These are phyloP conservation scores for Trichoderma atroviride DNA, from an alignment of 2,329 filamentous ascomycete genomes.

Conservation along the genomic window DNA sequence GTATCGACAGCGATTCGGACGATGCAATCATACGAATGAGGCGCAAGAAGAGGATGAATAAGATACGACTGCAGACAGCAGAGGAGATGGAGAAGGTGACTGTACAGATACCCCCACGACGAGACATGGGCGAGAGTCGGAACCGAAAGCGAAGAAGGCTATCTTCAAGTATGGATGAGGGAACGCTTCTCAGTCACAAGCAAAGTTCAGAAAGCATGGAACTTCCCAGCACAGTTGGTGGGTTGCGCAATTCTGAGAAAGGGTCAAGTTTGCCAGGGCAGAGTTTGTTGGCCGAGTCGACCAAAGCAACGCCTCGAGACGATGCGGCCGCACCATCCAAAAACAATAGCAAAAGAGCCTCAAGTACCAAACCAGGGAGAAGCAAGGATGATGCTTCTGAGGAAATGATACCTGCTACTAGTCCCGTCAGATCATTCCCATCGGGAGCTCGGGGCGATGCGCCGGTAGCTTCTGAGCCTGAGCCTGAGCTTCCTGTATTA, in stretches of 20 bases:
- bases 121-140: conserved; percentile 32
- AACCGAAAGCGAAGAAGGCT: conserved; percentile 37
- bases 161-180: neutral
- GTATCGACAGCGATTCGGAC: conserved; percentile 42
- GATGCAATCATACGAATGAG: conserved; percentile 39
- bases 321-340: conserved; percentile 26
- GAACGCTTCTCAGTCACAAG: neutral
- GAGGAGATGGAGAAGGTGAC: conserved; percentile 48
- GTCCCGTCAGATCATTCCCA: conserved; percentile 40
- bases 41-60: conserved; percentile 43
- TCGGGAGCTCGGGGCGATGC: conserved; percentile 31
- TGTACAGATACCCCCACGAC: conserved; percentile 36
- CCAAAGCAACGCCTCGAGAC: conserved; percentile 40
- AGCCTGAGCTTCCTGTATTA: conserved; percentile 42
- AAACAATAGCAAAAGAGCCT: conserved; percentile 23
- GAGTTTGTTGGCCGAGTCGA: conserved; percentile 34
- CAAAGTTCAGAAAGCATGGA: neutral
- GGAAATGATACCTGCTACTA: conserved; percentile 46
- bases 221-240: neutral
- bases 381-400: conserved; percentile 35
- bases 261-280: conserved; percentile 34
- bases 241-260: conserved; percentile 35
- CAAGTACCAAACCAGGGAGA: conserved; percentile 22
- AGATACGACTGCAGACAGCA: conserved; percentile 45
- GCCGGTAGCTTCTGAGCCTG: conserved; percentile 37